Conservation (phyloP, 2,329 filamentous ascomycete genomes). For the Penicillium sp. region DNA sequence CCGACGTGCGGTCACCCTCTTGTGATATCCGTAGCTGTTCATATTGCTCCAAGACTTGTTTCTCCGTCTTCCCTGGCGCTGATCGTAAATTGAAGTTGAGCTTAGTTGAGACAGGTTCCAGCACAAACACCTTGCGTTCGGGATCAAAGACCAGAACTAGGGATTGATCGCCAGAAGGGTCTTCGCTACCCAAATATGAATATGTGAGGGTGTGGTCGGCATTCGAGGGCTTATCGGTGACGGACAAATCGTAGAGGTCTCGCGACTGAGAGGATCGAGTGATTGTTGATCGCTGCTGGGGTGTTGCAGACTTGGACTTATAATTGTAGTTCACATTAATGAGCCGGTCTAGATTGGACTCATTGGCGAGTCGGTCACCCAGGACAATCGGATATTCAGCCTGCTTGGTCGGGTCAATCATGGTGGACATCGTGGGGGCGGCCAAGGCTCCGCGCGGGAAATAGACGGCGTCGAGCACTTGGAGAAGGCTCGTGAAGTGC, state of each 20-base stretch:
- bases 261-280: conserved; percentile 28
- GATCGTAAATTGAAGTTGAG: conserved; percentile 81
- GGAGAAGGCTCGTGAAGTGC: conserved; percentile 2
- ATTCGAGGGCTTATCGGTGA: conserved; percentile 38
- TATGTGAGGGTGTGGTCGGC: conserved; percentile 36
- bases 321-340: conserved; percentile 44
- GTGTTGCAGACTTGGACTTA: conserved; percentile 38
- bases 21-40: conserved; percentile 53
- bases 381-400: conserved; percentile 44
- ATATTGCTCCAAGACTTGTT: conserved; percentile 60
- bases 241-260: conserved; percentile 37
- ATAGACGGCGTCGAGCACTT: neutral
- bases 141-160: conserved; percentile 67
- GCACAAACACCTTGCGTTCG: conserved; percentile 65
- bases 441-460: conserved; percentile 23
- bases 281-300: conserved; percentile 35
- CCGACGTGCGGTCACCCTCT: conserved; percentile 31
- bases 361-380: conserved; percentile 37
- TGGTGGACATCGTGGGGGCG: conserved; percentile 27
- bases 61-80: conserved; percentile 60
- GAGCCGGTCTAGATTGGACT: conserved; percentile 21
- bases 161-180: conserved; percentile 30
- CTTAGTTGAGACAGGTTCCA: conserved; percentile 74
- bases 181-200: conserved; percentile 38
- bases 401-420: conserved; percentile 42